These are phyloP conservation scores for Mycena vitilis DNA, from an alignment of 768 basidiomycete species.

Conservation along the genomic window DNA sequence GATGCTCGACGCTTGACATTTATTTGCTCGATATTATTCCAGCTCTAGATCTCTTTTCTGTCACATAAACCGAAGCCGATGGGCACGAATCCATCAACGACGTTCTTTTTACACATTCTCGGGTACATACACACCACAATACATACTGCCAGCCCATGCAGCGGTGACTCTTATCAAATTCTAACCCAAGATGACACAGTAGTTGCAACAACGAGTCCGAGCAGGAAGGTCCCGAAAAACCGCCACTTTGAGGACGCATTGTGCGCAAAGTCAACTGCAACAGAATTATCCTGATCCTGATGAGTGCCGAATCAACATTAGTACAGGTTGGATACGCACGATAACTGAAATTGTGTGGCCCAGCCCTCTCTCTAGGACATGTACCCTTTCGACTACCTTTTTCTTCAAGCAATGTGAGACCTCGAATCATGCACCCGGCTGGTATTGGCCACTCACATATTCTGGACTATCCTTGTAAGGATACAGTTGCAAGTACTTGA, in stretches of 20 bases:
- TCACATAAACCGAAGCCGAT: no score
- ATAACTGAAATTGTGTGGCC: background rate
- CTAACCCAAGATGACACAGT: background rate
- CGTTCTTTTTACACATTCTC: no score
- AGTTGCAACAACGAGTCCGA: background rate
- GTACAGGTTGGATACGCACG: background rate
- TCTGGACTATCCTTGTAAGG: conserved; percentile 7
- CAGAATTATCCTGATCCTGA: background rate
- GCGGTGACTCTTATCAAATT: no score
- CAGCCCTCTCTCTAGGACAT: background rate
- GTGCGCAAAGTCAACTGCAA: background rate
- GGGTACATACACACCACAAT: no score
- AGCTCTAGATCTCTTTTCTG: no score
- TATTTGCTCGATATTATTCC: no score
- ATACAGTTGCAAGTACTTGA: conserved; percentile 4
- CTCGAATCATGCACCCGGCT: background rate
- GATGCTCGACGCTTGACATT: no score
- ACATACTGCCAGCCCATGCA: no score
- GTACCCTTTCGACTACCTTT: background rate
- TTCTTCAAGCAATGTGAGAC: background rate
- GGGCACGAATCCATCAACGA: no score
- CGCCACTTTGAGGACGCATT: background rate
- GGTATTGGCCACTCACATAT: conserved; percentile 8
- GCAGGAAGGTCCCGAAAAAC: background rate
- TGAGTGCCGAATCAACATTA: background rate